Percentiles rank a stretch among this genome's conserved stretches.
Evolutionary conservation across 352 stramenopile species (phyloP).

Genomic region (Phytophthora agathidicida): DNA sequence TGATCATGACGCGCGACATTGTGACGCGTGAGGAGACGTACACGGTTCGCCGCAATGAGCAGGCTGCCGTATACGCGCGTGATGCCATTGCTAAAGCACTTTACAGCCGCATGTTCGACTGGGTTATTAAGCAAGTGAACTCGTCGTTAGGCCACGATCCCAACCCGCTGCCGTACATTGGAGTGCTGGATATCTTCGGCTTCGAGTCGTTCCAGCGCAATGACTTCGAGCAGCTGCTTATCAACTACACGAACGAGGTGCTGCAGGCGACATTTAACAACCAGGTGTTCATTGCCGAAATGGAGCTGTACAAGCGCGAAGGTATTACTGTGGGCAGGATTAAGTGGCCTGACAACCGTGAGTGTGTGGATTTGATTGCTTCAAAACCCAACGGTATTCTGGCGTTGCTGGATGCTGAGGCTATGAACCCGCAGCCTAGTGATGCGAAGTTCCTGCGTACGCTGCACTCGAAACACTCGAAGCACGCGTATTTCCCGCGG

Average conservation of each 20-base stretch:
- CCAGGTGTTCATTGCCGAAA: conserved; percentile 90
- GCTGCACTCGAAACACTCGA: conserved; percentile 85
- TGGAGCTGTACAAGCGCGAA: conserved; percentile 91
- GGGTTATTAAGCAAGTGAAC: conserved; percentile 94
- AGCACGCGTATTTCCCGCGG: conserved; percentile 85
- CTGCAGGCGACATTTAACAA: conserved; percentile 91
- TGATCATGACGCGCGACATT: conserved; percentile 91
- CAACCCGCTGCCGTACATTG: conserved; percentile 85
- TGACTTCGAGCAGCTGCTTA: conserved; percentile 90
- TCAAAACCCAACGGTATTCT: conserved; percentile 85
- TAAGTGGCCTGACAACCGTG: conserved; percentile 92
- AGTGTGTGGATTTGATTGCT: conserved; percentile 91
- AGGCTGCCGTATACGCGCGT: conserved; percentile 87
- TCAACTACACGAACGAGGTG: conserved; percentile 93
- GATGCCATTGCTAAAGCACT: conserved; percentile 94
- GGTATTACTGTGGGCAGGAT: conserved; percentile 91
- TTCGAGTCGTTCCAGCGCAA: conserved; percentile 93
- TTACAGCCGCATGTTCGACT: conserved; percentile 93
- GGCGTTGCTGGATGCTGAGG: conserved; percentile 84
- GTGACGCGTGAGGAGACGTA: conserved; percentile 86
- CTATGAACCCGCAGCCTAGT: conserved; percentile 90
- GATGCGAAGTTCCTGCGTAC: conserved; percentile 88
- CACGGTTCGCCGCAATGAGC: conserved; percentile 78
- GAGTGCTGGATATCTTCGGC: conserved; percentile 92
- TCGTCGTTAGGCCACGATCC: conserved; percentile 81